Percentiles rank a stretch among this genome's conserved stretches.
These are phyloP conservation scores for Fusarium pseudoanthophilum DNA, from an alignment of 2,329 filamentous ascomycete genomes.

Conservation along the genomic window DNA sequence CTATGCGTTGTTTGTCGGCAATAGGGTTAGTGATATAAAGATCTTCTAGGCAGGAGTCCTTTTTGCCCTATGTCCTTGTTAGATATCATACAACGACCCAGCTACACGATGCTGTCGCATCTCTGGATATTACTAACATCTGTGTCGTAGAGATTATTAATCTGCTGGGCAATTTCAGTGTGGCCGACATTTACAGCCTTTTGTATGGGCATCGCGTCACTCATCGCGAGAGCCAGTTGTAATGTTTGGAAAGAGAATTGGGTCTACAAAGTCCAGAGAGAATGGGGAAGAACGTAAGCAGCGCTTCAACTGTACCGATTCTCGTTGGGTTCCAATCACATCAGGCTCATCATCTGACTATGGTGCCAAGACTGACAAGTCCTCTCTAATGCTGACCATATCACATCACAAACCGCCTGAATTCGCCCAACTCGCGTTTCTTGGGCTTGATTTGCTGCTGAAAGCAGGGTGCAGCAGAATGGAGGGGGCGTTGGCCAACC, in stretches of 20 bases:
- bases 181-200: not conserved
- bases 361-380: not conserved
- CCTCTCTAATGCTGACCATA: not conserved
- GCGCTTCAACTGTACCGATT: rapidly evolving
- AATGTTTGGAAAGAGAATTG: no score
- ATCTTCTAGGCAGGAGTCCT: rapidly evolving
- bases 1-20: rapidly evolving
- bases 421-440: not conserved
- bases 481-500: not conserved
- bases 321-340: not conserved
- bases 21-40: rapidly evolving
- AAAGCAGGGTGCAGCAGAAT: not conserved
- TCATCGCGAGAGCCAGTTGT: not conserved
- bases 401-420: rapidly evolving
- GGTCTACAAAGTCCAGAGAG: no score
- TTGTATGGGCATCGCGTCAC: rapidly evolving
- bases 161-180: rapidly evolving
- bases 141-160: rapidly evolving
- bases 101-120: no score
- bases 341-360: rapidly evolving
- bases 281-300: not conserved
- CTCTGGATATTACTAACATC: not conserved
- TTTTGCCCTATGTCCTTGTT: no score
- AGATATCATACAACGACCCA: rapidly evolving
- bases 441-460: not conserved